These are phyloP conservation scores for Boletus vinaceobasis DNA, from an alignment of 768 basidiomycete genomes.

Conservation along the genomic window DNA sequence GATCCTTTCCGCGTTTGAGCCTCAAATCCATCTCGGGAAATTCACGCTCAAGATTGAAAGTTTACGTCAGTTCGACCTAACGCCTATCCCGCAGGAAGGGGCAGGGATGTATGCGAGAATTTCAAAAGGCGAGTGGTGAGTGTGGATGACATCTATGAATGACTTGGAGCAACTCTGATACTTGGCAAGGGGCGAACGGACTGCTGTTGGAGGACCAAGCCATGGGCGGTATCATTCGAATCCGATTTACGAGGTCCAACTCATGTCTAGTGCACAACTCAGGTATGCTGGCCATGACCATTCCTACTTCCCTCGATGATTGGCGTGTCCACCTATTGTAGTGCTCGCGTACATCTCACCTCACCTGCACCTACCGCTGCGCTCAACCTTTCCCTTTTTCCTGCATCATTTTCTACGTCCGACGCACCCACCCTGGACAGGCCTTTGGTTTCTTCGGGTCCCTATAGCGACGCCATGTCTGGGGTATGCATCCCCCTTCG, in stretches of 20 bases:
- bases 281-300: slow-evolving; percentile 41
- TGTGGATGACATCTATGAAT: not conserved
- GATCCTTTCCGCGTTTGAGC: slow-evolving; percentile 83
- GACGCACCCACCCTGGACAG: slow-evolving; percentile 25
- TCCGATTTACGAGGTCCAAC: slow-evolving; percentile 62
- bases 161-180: not conserved
- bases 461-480: slow-evolving; percentile 70
- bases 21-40: slow-evolving; percentile 54
- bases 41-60: slow-evolving; percentile 67
- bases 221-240: slow-evolving; percentile 63
- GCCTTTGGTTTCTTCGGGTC: slow-evolving; percentile 67
- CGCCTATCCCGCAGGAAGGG: slow-evolving; percentile 75
- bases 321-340: slow-evolving; percentile 25
- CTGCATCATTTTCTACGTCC: slow-evolving; percentile 21
- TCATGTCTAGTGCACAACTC: slow-evolving; percentile 51
- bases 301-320: slow-evolving; percentile 26
- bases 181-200: slow-evolving; percentile 46
- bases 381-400: slow-evolving; percentile 61
- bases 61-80: slow-evolving; percentile 57
- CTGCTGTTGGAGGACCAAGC: slow-evolving; percentile 68
- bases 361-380: slow-evolving; percentile 41
- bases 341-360: slow-evolving; percentile 66
- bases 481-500: slow-evolving; percentile 63
- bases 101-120: slow-evolving; percentile 83
- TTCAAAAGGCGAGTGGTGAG: slow-evolving; percentile 72